phyloP scores from a whole-genome alignment of 1,284 basidiomycete genomes.

The Sphaerobolus stellatus region DNA sequence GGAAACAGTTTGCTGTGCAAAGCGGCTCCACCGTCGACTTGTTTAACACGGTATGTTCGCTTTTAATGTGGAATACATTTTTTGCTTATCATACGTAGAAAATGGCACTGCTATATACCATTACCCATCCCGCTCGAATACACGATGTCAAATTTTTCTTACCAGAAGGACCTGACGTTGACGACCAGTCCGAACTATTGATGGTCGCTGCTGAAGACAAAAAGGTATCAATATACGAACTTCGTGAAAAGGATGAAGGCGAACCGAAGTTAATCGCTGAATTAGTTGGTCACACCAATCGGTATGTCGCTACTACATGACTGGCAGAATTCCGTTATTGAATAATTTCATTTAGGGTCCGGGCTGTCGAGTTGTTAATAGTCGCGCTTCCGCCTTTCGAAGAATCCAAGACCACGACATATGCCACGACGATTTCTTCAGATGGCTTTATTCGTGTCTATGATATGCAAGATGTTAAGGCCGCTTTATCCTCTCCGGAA shows the following conservation, averaged over 20 bases:
- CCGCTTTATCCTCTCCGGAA: constrained; percentile 15
- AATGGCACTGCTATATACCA: constrained; percentile 68
- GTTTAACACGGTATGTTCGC: constrained; percentile 67
- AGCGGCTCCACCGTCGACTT: constrained; percentile 76
- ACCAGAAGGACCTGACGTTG: constrained; percentile 35
- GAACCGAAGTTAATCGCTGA: constrained; percentile 56
- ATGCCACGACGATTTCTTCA: constrained; percentile 76
- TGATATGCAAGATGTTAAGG: constrained; percentile 57
- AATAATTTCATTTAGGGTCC: constrained; percentile 49
- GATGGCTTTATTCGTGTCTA: constrained; percentile 83
- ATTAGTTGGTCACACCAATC: constrained; percentile 71
- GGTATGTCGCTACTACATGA: constrained; percentile 44
- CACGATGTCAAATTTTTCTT: constrained; percentile 77
- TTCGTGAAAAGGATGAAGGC: constrained; percentile 42
- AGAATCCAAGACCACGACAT: constrained; percentile 48
- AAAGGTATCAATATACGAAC: constrained; percentile 70
- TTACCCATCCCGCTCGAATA: constrained; percentile 75
- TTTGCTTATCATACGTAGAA: constrained; percentile 41
- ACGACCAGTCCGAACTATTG: constrained; percentile 62
- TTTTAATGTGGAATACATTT: constrained; percentile 9
- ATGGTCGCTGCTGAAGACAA: constrained; percentile 86
- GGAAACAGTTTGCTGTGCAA: constrained; percentile 77
- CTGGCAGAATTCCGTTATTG: not conserved
- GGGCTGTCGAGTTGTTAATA: constrained; percentile 62
- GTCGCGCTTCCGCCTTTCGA: constrained; percentile 49